Conservation (phyloP, 164 flowering plant genomes). For the Tinospora cordifolia region DNA sequence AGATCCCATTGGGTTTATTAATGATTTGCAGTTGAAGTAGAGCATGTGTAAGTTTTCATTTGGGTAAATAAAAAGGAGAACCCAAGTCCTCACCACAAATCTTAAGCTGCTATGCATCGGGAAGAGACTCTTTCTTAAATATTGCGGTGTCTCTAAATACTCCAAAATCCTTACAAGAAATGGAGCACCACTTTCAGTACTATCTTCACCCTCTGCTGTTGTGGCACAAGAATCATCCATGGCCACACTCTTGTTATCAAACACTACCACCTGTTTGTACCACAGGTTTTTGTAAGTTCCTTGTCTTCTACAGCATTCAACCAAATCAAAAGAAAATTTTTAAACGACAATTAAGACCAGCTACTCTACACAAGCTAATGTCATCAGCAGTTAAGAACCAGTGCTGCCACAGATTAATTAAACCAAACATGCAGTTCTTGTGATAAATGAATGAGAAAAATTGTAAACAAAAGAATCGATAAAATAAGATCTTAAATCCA, state of each 20-base stretch:
- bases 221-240: conserved; percentile 26
- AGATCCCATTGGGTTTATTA: background rate
- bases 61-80: background rate
- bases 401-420: too few relatives aligned
- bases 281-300: conserved; percentile 5
- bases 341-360: background rate
- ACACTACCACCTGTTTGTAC: conserved; percentile 56
- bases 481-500: background rate
- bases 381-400: too few relatives aligned
- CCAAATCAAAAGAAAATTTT: background rate
- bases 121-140: conserved; percentile 69
- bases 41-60: background rate
- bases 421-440: too few relatives aligned
- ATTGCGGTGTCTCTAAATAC: conserved; percentile 97
- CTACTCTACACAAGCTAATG: too few relatives aligned
- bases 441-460: background rate
- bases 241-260: conserved; percentile 51
- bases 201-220: conserved; percentile 29
- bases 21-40: background rate
- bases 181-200: conserved; percentile 61
- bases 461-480: background rate
- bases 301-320: background rate
- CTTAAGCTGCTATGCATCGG: conserved; percentile 69
- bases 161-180: conserved; percentile 70
- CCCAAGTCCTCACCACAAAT: conserved; percentile 58